Evolutionary conservation across 306 rosid species (phyloP), one percentile per base, ranked within the genome.

Genomic region (Rubus idaeus): DNA sequence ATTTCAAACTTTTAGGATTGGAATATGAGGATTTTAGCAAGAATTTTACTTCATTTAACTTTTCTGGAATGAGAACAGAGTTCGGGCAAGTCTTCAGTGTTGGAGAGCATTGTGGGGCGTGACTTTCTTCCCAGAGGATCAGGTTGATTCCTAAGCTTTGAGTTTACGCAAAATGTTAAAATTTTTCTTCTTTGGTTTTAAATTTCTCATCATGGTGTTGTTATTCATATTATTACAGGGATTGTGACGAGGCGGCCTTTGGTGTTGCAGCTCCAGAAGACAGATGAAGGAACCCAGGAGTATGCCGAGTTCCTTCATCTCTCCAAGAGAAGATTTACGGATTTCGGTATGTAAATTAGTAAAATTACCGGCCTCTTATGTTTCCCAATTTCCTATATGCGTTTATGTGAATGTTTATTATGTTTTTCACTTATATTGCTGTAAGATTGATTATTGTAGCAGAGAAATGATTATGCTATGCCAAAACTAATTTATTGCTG

Each of bases 51-150:
- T 42, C 8, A 42, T 42, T 42, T 42, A 42, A 4, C 8, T 5
- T 3, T 42, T 42, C 1, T 30, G 35, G 35, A 30, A 30, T 30
- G 35, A 30, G 35, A 30, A 51, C 92, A 95, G 98, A 95, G 98
- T 88, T 95, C 98, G 0, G 98, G 98, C 9, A 95, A 95, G 82
- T 95, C 98, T 82, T 95, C 98, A 37, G 98, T 95, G 68, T 65
- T 95, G 80, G 97, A 95, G 84, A 95, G 98, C 75, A 88, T 92
- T 74, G 98, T 95, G 39, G 98, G 98, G 40, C 97, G 98, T 70
- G 98, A 95, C 80, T 95, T 95, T 83, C 93, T 95, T 52, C 98
- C 98, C 2, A 86, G 98, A 82, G 98, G 98, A 83, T 95, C 98
- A 78, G 98, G 98, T 95, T 70, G 4, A 68, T 9, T 74, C 8